These are phyloP conservation scores for Vachellia pachyceras DNA, from an alignment of 306 rosid species.

Conservation along the genomic window DNA sequence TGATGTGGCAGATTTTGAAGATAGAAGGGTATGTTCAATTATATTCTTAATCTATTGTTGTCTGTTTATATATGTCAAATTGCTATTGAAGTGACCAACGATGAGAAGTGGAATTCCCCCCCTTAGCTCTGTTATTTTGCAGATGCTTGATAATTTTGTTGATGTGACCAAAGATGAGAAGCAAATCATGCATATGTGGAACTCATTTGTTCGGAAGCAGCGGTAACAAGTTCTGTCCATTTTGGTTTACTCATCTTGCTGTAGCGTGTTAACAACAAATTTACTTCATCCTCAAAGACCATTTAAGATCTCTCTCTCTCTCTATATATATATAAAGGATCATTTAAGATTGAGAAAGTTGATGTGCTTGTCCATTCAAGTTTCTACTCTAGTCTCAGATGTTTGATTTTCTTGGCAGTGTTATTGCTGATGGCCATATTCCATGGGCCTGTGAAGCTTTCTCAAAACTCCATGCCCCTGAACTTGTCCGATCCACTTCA, in stretches of 20 bases:
- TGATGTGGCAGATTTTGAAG: slow-evolving; percentile 72
- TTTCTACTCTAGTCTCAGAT: slow-evolving; percentile 27
- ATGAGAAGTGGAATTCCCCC: no score
- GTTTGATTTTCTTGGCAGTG: slow-evolving; percentile 59
- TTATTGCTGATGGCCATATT: slow-evolving; percentile 77
- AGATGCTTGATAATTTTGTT: slow-evolving; percentile 79
- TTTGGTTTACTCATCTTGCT: slow-evolving; percentile 18
- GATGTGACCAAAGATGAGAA: slow-evolving; percentile 62
- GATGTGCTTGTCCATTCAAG: slow-evolving; percentile 30
- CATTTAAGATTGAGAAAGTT: slow-evolving; percentile 31
- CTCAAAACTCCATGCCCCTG: slow-evolving; percentile 59
- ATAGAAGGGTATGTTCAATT: slow-evolving; percentile 60
- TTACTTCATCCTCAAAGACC: not conserved
- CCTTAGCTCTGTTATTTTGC: slow-evolving; percentile 26
- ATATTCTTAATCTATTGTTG: slow-evolving; percentile 22
- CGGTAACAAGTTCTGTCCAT: slow-evolving; percentile 47
- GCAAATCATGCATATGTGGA: slow-evolving; percentile 81
- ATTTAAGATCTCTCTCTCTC: not conserved
- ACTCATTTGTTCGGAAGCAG: slow-evolving; percentile 73
- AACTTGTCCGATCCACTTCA: slow-evolving; percentile 50
- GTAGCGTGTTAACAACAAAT: not conserved
- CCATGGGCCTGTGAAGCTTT: slow-evolving; percentile 90
- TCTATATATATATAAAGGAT: not conserved
- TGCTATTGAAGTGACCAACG: no score
- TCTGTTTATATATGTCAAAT: slow-evolving; percentile 11